Percentiles rank a stretch among this genome's conserved stretches.
Evolutionary conservation across 164 flowering plant genomes (phyloP).

Genomic region (Dillenia turbinata): DNA sequence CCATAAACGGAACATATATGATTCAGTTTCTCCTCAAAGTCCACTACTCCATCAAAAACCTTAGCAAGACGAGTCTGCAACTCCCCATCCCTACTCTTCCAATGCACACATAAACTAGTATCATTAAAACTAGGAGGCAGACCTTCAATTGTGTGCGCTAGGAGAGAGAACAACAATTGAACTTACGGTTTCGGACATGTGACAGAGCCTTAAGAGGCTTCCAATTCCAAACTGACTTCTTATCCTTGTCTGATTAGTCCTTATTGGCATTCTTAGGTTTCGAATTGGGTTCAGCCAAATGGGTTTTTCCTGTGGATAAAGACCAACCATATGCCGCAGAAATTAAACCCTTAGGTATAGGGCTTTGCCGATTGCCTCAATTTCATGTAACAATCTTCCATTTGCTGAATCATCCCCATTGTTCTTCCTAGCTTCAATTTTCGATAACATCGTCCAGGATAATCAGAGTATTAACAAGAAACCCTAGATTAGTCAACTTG

Average conservation of each 20-base stretch:
- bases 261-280: conserved; percentile 28
- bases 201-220: conserved; percentile 60
- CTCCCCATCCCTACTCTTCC: conserved; percentile 75
- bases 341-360: conserved; percentile 31
- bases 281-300: conserved; percentile 27
- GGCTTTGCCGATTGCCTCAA: conserved; percentile 78
- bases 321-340: conserved; percentile 23
- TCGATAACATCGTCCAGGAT: conserved; percentile 60
- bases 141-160: conserved; percentile 54
- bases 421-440: conserved; percentile 45
- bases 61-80: conserved; percentile 45
- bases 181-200: conserved; percentile 40
- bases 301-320: conserved; percentile 39
- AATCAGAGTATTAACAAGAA: too few relatives aligned
- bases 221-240: conserved; percentile 71
- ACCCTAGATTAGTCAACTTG: conserved; percentile 4
- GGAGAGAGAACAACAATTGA: conserved; percentile 54
- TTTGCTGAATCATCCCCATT: conserved; percentile 34
- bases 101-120: conserved; percentile 55
- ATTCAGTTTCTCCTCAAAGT: conserved; percentile 65
- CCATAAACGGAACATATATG: conserved; percentile 67
- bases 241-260: conserved; percentile 36
- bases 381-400: conserved; percentile 60
- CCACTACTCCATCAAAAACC: conserved; percentile 54
- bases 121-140: conserved; percentile 35